Evolutionary conservation across 768 basidiomycete species (phyloP).

Genomic region (Boletales sp.): DNA sequence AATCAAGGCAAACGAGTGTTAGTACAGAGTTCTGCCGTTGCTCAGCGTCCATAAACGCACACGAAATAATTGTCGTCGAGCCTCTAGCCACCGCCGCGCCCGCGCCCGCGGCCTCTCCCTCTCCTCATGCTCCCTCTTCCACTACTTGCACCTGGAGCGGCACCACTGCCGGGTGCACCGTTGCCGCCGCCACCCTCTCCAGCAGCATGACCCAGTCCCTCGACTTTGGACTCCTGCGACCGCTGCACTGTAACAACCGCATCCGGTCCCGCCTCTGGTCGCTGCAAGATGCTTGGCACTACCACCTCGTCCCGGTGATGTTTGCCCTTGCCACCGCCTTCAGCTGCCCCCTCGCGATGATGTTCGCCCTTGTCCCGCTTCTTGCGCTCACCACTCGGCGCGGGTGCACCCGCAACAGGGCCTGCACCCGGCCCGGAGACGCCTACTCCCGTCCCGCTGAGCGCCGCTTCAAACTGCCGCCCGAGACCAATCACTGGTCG

Average conservation of each 20-base stretch:
- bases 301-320: constrained; percentile 13
- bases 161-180: not conserved
- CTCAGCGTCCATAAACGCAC: not conserved
- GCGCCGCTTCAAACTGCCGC: constrained; percentile 69
- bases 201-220: not conserved
- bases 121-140: constrained; percentile 25
- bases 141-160: not conserved
- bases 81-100: constrained; percentile 25
- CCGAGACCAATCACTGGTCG: constrained; percentile 63
- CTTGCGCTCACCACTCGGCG: constrained; percentile 27
- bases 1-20: no score
- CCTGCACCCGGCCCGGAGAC: constrained; percentile 12
- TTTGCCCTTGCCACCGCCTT: constrained; percentile 4
- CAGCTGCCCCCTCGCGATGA: constrained; percentile 4
- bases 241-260: constrained; percentile 8
- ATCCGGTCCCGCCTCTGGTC: constrained; percentile 16
- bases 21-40: no score
- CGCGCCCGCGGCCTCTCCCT: constrained; percentile 31
- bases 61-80: not conserved
- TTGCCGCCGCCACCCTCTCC: not conserved
- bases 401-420: no score
- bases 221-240: constrained; percentile 5
- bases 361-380: constrained; percentile 31
- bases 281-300: constrained; percentile 25
- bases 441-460: constrained; percentile 57